Evolutionary conservation across 176 grass and related monocot genomes (phyloP), one percentile per base, ranked within the genome.

Genomic region (Zoysia pacifica): DNA sequence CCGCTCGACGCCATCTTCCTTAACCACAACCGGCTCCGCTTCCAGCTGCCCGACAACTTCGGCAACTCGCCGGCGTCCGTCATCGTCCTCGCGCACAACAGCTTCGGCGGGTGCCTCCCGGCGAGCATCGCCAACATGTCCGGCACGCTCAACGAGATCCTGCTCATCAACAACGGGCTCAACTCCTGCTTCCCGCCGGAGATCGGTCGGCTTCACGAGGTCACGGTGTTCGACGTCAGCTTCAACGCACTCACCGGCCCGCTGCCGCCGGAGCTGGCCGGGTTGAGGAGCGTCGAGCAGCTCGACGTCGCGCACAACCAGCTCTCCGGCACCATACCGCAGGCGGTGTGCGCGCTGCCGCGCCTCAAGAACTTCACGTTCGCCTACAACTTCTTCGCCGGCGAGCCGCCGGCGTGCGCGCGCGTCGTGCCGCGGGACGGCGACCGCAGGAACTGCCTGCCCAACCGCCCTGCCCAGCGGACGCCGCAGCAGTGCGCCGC

Each of bases 121-220:
- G 96, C 92, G 1, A 95, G 92, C 73, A 15, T 99, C 65, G 96
- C 90, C 59, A 99, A 95, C 90, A 99, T 99, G 96, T 99, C 96
- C 1, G 86, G 60, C 4, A 95, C 96, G 53, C 81, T 99, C 67
- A 99, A 95, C 79, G 96, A 99, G 90, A 91, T 99, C 78, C 40
- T 99, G 55, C 90, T 99, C 73, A 88, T 99, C 61, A 90, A 95
- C 84, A 93, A 79, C 63, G 92, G 96, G 0, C 84, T 99, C 7
- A 19, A 5, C 5, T 99, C 96, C 11, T 99, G 96, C 86, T 75
- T 99, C 35, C 96, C 96, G 45, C 79, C 86, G 1, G 92, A 99
- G 86, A 68, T 99, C 42, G 96, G 88, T 3, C 50, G 69, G 51
- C 79, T 99, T 1, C 75, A 78, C 50, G 86, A 95, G 73, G 72